Percentiles rank a stretch among this genome's conserved stretches.
phyloP scores from a whole-genome alignment of 1,284 basidiomycete genomes.

The Earliella scabrosa region DNA sequence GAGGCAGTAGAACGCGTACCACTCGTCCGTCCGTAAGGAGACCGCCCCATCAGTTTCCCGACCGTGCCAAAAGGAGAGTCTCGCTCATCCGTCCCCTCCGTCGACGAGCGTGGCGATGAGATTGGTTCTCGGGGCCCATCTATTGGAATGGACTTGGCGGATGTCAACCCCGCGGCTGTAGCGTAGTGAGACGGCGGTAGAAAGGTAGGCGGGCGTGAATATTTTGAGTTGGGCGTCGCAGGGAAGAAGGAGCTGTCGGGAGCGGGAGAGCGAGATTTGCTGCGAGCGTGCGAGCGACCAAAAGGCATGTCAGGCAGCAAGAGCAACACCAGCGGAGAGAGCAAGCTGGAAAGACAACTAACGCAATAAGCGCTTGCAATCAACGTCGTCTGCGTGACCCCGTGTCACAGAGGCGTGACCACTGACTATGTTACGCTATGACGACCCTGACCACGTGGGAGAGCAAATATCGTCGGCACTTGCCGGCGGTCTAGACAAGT shows the following conservation, averaged over 20 bases:
- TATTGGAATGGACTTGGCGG: not conserved
- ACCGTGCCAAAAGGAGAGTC: not conserved
- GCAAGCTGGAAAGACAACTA: not conserved
- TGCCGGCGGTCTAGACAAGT: too few relatives aligned
- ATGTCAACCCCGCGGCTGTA: slow-evolving; percentile 53
- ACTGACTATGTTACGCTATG: too few relatives aligned
- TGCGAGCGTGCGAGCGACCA: slow-evolving; percentile 26
- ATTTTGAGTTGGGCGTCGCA: not conserved
- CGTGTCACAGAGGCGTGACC: too few relatives aligned
- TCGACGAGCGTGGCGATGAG: too few relatives aligned
- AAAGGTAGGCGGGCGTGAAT: slow-evolving; percentile 42
- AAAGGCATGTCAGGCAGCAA: slow-evolving; percentile 20
- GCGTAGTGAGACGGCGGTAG: slow-evolving; percentile 70
- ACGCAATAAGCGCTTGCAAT: too few relatives aligned
- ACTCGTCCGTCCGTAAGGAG: not conserved
- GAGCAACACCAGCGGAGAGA: not conserved
- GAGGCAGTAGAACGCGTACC: slow-evolving; percentile 29
- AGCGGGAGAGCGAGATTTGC: slow-evolving; percentile 30
- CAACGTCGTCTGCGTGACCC: too few relatives aligned
- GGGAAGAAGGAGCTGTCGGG: slow-evolving; percentile 3
- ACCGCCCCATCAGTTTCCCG: slow-evolving; percentile 20
- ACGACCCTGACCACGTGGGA: too few relatives aligned
- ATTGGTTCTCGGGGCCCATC: too few relatives aligned
- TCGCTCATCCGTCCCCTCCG: too few relatives aligned
- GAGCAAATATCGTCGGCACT: too few relatives aligned